Base-by-base conservation (phyloP, 2,329 filamentous ascomycete species). In the Ascosphaera pollenicola region DNA sequence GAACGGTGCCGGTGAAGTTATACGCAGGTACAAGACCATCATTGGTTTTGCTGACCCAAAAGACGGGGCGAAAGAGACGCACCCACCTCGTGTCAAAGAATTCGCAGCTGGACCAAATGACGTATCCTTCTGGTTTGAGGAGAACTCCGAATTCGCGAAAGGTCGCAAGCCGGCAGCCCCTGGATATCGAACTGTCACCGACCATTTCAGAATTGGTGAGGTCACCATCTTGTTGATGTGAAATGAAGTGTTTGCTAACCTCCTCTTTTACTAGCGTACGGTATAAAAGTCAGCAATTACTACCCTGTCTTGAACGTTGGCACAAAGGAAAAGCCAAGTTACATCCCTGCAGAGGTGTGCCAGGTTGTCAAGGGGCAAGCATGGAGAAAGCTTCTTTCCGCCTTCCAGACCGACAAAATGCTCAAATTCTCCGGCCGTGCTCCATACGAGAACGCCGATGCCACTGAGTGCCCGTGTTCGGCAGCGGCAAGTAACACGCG, bases 401-500 rank as follows among this genome's bases (percentile, higher is more conserved):
- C 65, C 0, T 54, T 62, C 0, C 77, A 87, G 49, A 79, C 77
- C 0, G 62, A 66, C 0, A 49, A 59, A 1, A 85, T 89, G 80
- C 72, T 87, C 36, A 58, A 58, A 0, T 81, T 82, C 51, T 77
- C 82, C 1, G 80, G 77, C 41, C 68, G 77, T 3, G 59, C 59
- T 0, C 80, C 81, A 0, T 64, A 64, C 1, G 59, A 66, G 4
- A 91, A 87, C 45, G 78, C 75, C 0, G 51, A 63, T 1, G 78
- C 75, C 0, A 84, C 91, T 47, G 80, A 72, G 37, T 69, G 70
- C 34, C 77, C 70, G 0, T 76, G 69, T 5, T 70, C 69, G 0
- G 76, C 73, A 1, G 85, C 81, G 34, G 83, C 81, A 15, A 98
- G 64, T 0, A 98, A 64, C 1, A 93, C 83, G 1, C 84, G 73